Conservation (phyloP, 164 flowering plant species). For the Stephania cephalantha region DNA sequence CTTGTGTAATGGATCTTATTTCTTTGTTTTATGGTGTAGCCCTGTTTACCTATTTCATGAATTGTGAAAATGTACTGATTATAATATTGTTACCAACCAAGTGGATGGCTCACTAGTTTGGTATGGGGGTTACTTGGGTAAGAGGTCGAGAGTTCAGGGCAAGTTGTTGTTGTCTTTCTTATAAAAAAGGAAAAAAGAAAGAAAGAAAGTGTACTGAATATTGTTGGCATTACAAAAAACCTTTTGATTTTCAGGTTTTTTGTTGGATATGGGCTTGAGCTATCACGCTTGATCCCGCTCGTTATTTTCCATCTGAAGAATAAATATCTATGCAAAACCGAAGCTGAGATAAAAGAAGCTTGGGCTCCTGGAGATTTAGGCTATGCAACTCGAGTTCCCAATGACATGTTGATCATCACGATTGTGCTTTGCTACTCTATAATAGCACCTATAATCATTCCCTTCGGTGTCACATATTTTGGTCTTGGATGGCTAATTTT, state of each 20-base stretch:
- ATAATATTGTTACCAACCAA: no score
- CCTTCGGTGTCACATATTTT: constrained; percentile 76
- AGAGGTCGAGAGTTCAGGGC: no score
- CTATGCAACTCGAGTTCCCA: constrained; percentile 71
- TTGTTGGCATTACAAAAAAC: no score
- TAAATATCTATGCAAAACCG: constrained; percentile 83
- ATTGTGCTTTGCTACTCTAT: constrained; percentile 79
- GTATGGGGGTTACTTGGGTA: no score
- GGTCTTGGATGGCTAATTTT: constrained; percentile 89
- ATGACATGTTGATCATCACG: constrained; percentile 74
- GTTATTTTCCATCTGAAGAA: constrained; percentile 75
- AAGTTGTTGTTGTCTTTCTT: no score
- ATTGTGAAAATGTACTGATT: no score
- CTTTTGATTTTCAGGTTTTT: constrained; percentile 57
- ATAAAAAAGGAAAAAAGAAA: no score
- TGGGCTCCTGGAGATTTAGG: constrained; percentile 81
- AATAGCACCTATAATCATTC: constrained; percentile 81
- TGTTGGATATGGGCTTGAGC: constrained; percentile 91
- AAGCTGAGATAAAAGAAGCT: constrained; percentile 77
- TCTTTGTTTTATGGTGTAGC: no score
- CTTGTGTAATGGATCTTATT: no score
- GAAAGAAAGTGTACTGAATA: no score
- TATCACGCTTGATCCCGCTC: constrained; percentile 76
- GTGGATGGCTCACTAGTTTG: no score
- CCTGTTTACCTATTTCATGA: no score